Conservation (phyloP, 177 flowering plant species). For the Vitis hybrid region DNA sequence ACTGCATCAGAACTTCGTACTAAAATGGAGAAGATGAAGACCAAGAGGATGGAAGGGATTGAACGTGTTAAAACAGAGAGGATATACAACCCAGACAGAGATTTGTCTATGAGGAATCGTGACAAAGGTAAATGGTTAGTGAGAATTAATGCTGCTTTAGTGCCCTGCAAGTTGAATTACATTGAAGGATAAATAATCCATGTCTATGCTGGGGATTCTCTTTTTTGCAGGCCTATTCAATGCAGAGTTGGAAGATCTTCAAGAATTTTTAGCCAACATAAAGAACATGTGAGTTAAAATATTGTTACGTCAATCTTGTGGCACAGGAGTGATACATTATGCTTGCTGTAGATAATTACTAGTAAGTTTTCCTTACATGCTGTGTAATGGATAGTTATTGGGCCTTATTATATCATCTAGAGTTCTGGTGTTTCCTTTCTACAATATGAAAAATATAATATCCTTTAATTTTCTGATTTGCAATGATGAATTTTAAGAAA, state of each 20-base stretch:
- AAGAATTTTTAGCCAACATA: constrained; percentile 33
- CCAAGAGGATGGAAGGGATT: constrained; percentile 25
- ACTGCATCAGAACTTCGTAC: constrained; percentile 46
- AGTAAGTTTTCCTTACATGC: background rate
- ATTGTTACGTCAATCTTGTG: background rate
- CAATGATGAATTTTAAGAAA: background rate
- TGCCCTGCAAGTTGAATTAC: background rate
- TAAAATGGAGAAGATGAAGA: constrained; percentile 41
- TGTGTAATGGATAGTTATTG: background rate
- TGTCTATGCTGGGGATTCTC: background rate
- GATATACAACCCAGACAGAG: constrained; percentile 19
- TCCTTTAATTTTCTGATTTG: background rate
- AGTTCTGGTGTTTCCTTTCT: background rate
- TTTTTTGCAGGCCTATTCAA: constrained; percentile 32
- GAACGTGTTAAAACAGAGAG: constrained; percentile 23
- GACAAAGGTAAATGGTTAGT: constrained; percentile 18
- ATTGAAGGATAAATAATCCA: background rate
- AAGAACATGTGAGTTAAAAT: constrained; percentile 23
- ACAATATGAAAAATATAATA: background rate
- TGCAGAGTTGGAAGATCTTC: constrained; percentile 34
- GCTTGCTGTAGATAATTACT: background rate
- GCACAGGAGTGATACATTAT: background rate
- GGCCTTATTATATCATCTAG: background rate
- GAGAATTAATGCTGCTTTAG: background rate
- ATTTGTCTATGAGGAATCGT: constrained; percentile 10